A percentile compares a stretch with the other conserved stretches of the same genome.
Evolutionary conservation across 2,329 filamentous ascomycete genomes (phyloP).

Genomic region (Fusarium sp.): DNA sequence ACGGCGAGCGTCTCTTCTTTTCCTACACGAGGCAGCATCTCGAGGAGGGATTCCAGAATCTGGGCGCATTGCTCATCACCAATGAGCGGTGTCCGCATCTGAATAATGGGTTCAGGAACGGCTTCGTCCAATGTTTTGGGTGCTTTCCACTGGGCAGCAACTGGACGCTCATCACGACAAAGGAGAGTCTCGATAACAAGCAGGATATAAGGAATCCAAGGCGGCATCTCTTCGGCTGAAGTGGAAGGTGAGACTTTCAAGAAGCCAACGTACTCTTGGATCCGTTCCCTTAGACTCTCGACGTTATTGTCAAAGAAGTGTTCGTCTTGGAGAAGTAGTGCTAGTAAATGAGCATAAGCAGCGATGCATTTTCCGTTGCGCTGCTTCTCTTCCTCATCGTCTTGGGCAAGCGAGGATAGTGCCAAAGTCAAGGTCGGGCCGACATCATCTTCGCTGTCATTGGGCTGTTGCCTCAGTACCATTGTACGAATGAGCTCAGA

Average conservation of each 20-base stretch:
- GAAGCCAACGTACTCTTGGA: constrained; percentile 80
- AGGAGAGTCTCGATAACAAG: constrained; percentile 90
- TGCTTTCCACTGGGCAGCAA: constrained; percentile 75
- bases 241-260: constrained; percentile 76
- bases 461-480: constrained; percentile 66
- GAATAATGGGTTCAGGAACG: constrained; percentile 66
- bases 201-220: constrained; percentile 92
- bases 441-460: constrained; percentile 74
- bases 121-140: constrained; percentile 63
- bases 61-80: constrained; percentile 72
- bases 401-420: constrained; percentile 74
- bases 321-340: constrained; percentile 84
- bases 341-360: constrained; percentile 91
- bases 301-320: constrained; percentile 82
- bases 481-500: constrained; percentile 85
- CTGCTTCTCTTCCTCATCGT: constrained; percentile 74
- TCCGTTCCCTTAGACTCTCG: constrained; percentile 79
- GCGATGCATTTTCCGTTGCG: constrained; percentile 73
- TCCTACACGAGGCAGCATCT: constrained; percentile 84
- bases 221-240: constrained; percentile 80
- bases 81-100: constrained; percentile 67
- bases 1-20: constrained; percentile 88
- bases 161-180: constrained; percentile 87
- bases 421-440: constrained; percentile 86
- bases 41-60: constrained; percentile 81